phyloP scores from a whole-genome alignment of 345 rosid species.

The Rhodomyrtus tomentosa region DNA sequence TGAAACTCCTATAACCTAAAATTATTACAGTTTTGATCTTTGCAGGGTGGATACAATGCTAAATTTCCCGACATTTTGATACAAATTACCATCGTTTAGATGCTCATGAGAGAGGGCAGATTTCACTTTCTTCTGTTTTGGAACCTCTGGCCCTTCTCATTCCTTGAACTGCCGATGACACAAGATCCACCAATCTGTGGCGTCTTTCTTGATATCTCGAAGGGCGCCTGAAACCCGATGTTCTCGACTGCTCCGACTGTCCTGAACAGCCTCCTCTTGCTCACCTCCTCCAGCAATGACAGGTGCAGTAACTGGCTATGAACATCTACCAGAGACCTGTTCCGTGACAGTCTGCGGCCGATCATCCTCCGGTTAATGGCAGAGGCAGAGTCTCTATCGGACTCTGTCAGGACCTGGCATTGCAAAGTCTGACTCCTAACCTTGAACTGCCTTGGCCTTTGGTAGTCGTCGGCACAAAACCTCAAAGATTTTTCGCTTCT shows the following conservation, averaged over 20 bases:
- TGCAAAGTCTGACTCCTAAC: not conserved
- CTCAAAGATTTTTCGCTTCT: slow-evolving; percentile 16
- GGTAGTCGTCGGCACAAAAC: slow-evolving; percentile 9
- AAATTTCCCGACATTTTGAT: not conserved
- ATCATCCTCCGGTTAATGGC: slow-evolving; percentile 2
- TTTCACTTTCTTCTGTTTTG: not conserved
- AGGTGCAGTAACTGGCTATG: slow-evolving; percentile 49
- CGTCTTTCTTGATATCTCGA: not conserved
- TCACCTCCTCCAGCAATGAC: slow-evolving; percentile 51
- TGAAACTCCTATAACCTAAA: not conserved
- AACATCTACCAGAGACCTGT: slow-evolving; percentile 54
- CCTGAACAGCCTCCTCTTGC: slow-evolving; percentile 43
- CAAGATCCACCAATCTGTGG: not conserved
- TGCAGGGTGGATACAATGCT: not conserved
- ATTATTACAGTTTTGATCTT: not conserved
- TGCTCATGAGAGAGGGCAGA: not conserved
- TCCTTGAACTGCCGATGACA: not conserved
- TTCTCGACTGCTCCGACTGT: slow-evolving; percentile 69
- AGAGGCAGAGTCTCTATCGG: not conserved
- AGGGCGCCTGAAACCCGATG: slow-evolving; percentile 60
- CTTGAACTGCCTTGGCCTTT: not conserved
- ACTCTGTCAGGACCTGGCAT: not conserved
- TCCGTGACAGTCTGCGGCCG: slow-evolving; percentile 33
- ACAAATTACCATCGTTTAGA: not conserved
- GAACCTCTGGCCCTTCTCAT: not conserved